Conservation (phyloP, 208 protist species). For the Trypanosoma platydactyli region DNA sequence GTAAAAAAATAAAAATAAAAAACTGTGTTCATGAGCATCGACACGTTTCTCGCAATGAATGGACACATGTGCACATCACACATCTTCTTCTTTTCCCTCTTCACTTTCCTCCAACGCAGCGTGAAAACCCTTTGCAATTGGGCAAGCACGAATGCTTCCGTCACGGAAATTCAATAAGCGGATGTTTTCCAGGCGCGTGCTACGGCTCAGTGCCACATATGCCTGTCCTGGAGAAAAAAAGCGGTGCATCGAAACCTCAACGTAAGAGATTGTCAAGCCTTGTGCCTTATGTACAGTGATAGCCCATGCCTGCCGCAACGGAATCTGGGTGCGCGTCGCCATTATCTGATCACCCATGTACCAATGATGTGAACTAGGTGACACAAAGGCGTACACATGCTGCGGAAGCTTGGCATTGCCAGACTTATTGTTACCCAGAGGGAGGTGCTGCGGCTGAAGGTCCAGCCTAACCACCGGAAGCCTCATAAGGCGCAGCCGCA, state of each 20-base stretch:
- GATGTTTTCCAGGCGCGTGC: conserved; percentile 47
- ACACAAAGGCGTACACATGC: conserved; percentile 49
- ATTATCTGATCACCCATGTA: conserved; percentile 38
- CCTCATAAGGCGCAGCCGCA: conserved; percentile 26
- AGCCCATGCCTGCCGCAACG: conserved; percentile 93
- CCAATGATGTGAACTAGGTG: conserved; percentile 39
- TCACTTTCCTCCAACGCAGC: conserved; percentile 19
- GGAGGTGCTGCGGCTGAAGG: conserved; percentile 16
- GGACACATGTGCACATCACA: background rate
- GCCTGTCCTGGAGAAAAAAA: conserved; percentile 65
- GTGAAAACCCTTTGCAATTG: conserved; percentile 55
- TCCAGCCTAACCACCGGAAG: conserved; percentile 58
- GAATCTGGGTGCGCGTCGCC: conserved; percentile 72
- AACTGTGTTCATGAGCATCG: too few relatives aligned
- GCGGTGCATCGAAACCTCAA: conserved; percentile 61
- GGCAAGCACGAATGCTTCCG: conserved; percentile 38
- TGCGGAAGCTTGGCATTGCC: conserved; percentile 16
- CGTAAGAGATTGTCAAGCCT: conserved; percentile 73
- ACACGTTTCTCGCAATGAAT: too few relatives aligned
- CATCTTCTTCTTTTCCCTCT: background rate
- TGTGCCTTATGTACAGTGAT: conserved; percentile 96
- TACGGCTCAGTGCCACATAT: conserved; percentile 81
- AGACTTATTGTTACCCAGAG: background rate
- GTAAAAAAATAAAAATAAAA: conserved; percentile 15
- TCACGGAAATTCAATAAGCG: conserved; percentile 45